Percentiles rank a stretch among this genome's conserved stretches.
phyloP scores from a whole-genome alignment of 2,329 filamentous ascomycete genomes.

The Ophiostoma quercus region DNA sequence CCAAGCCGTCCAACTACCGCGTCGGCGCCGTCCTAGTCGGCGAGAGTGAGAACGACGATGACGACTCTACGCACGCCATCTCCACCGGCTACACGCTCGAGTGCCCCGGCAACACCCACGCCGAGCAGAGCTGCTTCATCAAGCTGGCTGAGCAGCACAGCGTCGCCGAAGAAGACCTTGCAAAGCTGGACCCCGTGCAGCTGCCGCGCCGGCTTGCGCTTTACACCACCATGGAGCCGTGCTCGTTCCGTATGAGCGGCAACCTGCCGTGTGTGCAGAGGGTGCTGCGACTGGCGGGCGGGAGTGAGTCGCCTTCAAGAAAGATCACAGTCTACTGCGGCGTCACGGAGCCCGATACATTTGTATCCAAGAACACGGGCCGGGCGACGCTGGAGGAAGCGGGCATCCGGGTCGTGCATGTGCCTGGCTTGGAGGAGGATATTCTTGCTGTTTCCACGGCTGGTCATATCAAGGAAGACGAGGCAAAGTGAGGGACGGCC shows the following conservation, averaged over 20 bases:
- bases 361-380: constrained; percentile 77
- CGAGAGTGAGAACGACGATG: constrained; percentile 35
- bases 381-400: constrained; percentile 62
- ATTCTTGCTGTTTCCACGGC: constrained; percentile 79
- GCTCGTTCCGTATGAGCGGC: constrained; percentile 66
- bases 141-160: constrained; percentile 57
- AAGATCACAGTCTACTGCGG: constrained; percentile 70
- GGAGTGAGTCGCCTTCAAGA: not conserved
- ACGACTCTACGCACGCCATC: constrained; percentile 35
- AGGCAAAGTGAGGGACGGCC: not conserved
- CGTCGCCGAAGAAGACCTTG: constrained; percentile 51
- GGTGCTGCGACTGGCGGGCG: constrained; percentile 56
- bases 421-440: constrained; percentile 70
- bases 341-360: constrained; percentile 82
- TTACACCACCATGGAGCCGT: constrained; percentile 93
- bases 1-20: constrained; percentile 85
- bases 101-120: constrained; percentile 87
- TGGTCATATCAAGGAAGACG: constrained; percentile 53
- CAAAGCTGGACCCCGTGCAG: constrained; percentile 40
- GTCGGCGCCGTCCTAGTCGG: constrained; percentile 86
- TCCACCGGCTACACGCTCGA: constrained; percentile 72
- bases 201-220: constrained; percentile 48
- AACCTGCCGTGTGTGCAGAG: constrained; percentile 74
- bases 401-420: constrained; percentile 67
- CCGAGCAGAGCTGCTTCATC: constrained; percentile 83